Evolutionary conservation across 768 basidiomycete species (phyloP).

Genomic region (Infundibulicybe gibba): DNA sequence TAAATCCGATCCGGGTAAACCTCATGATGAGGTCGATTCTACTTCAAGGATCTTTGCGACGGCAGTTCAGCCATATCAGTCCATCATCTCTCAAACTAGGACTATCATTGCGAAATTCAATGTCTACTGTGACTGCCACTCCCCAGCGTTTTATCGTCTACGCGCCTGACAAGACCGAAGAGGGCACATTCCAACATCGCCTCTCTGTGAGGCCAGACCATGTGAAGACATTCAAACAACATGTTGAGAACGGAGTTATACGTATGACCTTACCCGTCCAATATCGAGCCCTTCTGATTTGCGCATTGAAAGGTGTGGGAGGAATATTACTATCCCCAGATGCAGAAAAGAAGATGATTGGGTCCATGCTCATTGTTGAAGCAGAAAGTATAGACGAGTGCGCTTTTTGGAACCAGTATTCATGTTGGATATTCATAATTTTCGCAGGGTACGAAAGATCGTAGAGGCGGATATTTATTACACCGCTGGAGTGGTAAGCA

Average conservation of each 20-base stretch:
- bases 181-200: constrained; percentile 52
- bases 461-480: background rate
- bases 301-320: no score
- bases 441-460: background rate
- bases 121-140: no score
- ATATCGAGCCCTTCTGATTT: no score
- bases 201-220: constrained; percentile 53
- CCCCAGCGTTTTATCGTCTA: constrained; percentile 46
- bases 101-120: no score
- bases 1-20: no score
- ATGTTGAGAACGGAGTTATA: constrained; percentile 40
- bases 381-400: background rate
- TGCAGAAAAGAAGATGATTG: background rate
- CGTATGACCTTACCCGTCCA: constrained; percentile 33
- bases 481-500: background rate
- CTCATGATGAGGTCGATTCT: no score
- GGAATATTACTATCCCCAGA: background rate
- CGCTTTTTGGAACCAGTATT: background rate
- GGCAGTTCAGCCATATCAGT: no score
- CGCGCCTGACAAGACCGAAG: constrained; percentile 63
- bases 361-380: background rate
- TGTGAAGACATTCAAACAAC: constrained; percentile 38
- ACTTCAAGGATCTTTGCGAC: no score
- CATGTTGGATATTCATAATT: background rate
- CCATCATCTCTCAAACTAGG: no score